Conservation (phyloP, 176 grass and related monocot species). For the Juncus inflexus region DNA sequence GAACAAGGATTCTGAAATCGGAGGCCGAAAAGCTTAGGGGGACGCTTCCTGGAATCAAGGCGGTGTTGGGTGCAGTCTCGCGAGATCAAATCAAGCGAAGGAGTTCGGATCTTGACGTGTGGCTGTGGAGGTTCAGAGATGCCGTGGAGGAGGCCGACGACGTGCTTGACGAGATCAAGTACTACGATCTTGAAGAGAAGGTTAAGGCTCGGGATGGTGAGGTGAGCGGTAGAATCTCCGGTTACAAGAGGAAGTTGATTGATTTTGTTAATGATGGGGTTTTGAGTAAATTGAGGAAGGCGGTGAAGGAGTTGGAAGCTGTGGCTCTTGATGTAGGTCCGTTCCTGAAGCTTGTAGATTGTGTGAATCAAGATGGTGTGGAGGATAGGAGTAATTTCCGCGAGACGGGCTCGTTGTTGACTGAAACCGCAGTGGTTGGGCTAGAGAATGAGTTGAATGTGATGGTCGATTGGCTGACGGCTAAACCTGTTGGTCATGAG, state of each 20-base stretch:
- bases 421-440: conserved; percentile 1
- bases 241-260: background rate
- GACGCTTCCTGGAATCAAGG: background rate
- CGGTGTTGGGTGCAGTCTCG: background rate
- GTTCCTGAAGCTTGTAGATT: background rate
- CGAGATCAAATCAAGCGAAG: background rate
- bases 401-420: conserved; percentile 4
- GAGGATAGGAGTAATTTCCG: background rate
- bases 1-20: background rate
- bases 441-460: conserved; percentile 9
- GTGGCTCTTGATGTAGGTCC: background rate
- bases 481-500: background rate
- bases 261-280: conserved; percentile 18
- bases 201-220: background rate
- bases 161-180: conserved; percentile 23
- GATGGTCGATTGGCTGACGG: conserved; percentile 1
- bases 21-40: background rate
- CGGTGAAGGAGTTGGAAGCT: background rate
- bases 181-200: conserved; percentile 3
- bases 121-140: conserved; percentile 10
- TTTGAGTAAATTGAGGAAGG: conserved; percentile 5
- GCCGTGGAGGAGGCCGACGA: conserved; percentile 9
- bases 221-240: background rate
- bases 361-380: background rate
- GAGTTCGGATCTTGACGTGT: background rate